A percentile compares a stretch with the other conserved stretches of the same genome.
These are phyloP conservation scores for Biscogniauxia mediterranea DNA, from an alignment of 2,329 filamentous ascomycete genomes.

Conservation along the genomic window DNA sequence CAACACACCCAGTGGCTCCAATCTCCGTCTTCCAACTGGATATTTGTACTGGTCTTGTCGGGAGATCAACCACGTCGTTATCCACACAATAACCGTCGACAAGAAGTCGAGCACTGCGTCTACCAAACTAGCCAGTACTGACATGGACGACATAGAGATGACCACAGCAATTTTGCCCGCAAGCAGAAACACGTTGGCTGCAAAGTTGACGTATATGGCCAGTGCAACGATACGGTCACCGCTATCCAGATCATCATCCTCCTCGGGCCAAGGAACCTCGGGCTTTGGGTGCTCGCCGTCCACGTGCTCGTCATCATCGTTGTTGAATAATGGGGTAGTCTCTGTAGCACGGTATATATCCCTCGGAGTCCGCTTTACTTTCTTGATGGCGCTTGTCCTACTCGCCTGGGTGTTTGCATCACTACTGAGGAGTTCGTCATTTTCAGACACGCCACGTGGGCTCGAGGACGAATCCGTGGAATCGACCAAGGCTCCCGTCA, in stretches of 20 bases:
- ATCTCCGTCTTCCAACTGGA: slow-evolving; percentile 71
- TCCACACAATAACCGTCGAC: slow-evolving; percentile 78
- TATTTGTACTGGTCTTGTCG: slow-evolving; percentile 73
- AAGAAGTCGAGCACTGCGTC: slow-evolving; percentile 80
- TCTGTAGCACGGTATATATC: slow-evolving; percentile 80
- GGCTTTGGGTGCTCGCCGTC: slow-evolving; percentile 39
- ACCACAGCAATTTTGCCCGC: slow-evolving; percentile 76
- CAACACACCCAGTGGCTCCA: slow-evolving; percentile 78
- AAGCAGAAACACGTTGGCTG: slow-evolving; percentile 73
- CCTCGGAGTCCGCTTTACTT: slow-evolving; percentile 76
- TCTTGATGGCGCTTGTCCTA: slow-evolving; percentile 36
- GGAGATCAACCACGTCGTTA: slow-evolving; percentile 71
- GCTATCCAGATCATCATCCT: slow-evolving; percentile 69
- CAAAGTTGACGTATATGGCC: slow-evolving; percentile 83
- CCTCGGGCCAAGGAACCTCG: slow-evolving; percentile 67
- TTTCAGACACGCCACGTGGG: slow-evolving; percentile 5
- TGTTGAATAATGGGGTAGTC: slow-evolving; percentile 61
- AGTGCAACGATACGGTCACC: slow-evolving; percentile 74
- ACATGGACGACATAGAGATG: slow-evolving; percentile 75
- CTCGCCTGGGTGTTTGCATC: slow-evolving; percentile 10
- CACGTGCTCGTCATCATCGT: slow-evolving; percentile 46
- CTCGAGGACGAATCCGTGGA: slow-evolving; percentile 6
- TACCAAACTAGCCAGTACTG: slow-evolving; percentile 75
- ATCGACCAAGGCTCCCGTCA: neutral
- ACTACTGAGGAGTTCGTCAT: slow-evolving; percentile 5